Evolutionary conservation across 169 alveolate species (phyloP), one percentile per base, ranked within the genome.

Genomic region (Plasmodium vinckei): DNA sequence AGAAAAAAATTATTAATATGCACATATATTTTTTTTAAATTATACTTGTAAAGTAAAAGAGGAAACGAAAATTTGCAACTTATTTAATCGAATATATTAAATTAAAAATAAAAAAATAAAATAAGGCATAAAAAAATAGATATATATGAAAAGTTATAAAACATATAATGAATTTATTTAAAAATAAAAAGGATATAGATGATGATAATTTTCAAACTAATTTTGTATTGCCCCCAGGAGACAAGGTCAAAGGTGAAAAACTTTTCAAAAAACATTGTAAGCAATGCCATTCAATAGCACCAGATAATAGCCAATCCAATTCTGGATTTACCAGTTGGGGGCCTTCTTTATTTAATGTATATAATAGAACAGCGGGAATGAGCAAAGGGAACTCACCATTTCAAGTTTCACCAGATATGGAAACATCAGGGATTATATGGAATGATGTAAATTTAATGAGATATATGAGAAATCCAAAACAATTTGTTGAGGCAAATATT

Each of bases 261-360:
- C 86, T 93, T 0, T 94, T 94, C 87, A 94, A 94, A 79, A 94
- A 94, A 59, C 96, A 94, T 75, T 94, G 97, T 89, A 93, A 92
- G n/a, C 97, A 94, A 69, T 94, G 97, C 64, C 97, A 94, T 86
- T 93, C 96, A 15, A 73, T 94, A 88, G 93, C 95, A 9, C 97
- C 97, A 17, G 97, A 94, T 59, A 94, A 94, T 65, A 89, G 95
- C 7, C 96, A 93, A 56, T 44, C 95, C 1, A 87, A 69, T 86
- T 73, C 94, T 2, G 97, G 97, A 5, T 92, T 87, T 59, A 73
- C 95, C 25, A 87, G 95, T 33, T 89, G 94, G 75, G 97, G 97
- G 9, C 97, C 97, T 9, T 87, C 97, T 0, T 87, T 94, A 75
- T 94, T 93, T 89, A 94, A 94, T 73, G 96, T 94, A 27, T 94